Base-by-base conservation (phyloP, 768 basidiomycete genomes). In the Baorangia bicolor region DNA sequence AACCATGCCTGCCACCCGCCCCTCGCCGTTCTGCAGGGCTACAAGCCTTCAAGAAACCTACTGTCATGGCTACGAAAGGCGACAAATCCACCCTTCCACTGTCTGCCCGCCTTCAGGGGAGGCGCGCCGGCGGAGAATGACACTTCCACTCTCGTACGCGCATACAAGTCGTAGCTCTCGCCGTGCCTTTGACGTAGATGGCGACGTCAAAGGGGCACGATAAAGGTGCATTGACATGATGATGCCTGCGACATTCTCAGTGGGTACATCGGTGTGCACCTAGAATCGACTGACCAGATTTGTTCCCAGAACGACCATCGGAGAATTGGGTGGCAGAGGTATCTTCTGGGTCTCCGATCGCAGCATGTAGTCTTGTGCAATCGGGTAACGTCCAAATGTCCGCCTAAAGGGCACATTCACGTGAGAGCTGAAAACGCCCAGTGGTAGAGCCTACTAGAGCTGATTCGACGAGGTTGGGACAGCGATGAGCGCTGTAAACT, bases 201-300 rank as follows among this genome's bases (percentile, higher is more conserved):
- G 64, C 20, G 73, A 56, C 25, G 60, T 58, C 50, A 54, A 51
- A 5, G 64, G 48, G 47, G 67, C 61, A 40, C 73, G 70, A 49
- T 82, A 85, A 1, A 97, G 74, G 63, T 92, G 87, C 57, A 94
- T 68, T 0, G 88, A 83, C 96, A 98, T 98, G 63, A 96, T 85
- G 48, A 95, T 87, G 1, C 94, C 93, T 90, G 40, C 23, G 28
- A 23, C 9, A 28, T 27, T 34, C 16, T 49, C 5, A 57, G 38
- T 37, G 30, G n/a, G 27, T 20, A 33, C 27, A 28, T 35, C 47
- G n/a, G 42, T 20, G 23, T 23, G 33, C n/a, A 34, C 25, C 20
- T 25, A 23, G 31, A n/a, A 41, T 16, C n/a, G 28, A 57, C 63
- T 5, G 45, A 84, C 89, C 89, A 25, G 85, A 81, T 42, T 81